A percentile compares a stretch with the other conserved stretches of the same genome.
These are phyloP conservation scores for Aureobasidium sp. DNA, from an alignment of 2,329 filamentous ascomycete species.

Conservation along the genomic window DNA sequence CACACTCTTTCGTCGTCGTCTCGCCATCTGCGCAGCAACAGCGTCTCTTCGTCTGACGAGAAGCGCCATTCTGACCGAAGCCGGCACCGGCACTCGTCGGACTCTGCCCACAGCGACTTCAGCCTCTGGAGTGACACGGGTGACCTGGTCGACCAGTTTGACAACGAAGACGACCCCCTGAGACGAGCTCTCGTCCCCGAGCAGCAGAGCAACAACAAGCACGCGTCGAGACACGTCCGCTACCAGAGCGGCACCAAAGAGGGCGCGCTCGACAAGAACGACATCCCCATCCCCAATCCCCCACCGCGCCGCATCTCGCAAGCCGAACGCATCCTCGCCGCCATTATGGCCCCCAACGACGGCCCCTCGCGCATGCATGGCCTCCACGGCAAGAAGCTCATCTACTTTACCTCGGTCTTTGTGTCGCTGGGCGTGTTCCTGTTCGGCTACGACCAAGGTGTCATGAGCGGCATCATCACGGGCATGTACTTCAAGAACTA, in stretches of 20 bases:
- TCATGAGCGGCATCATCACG: conserved; percentile 72
- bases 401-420: conserved; percentile 93
- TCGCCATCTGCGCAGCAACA: conserved; percentile 31
- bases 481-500: conserved; percentile 85
- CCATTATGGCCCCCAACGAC: conserved; percentile 78
- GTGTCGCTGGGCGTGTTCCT: conserved; percentile 80
- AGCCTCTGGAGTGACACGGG: conserved; percentile 90
- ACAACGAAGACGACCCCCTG: conserved; percentile 74
- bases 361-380: conserved; percentile 69
- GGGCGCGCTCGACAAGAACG: conserved; percentile 45
- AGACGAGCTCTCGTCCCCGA: conserved; percentile 42
- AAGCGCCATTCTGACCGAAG: conserved; percentile 42
- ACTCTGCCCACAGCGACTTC: conserved; percentile 59
- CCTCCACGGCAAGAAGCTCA: conserved; percentile 87
- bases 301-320: conserved; percentile 56
- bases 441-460: conserved; percentile 84
- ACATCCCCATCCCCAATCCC: conserved; percentile 72
- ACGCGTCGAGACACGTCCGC: conserved; percentile 62
- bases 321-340: conserved; percentile 63
- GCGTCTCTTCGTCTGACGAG: conserved; percentile 39
- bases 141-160: conserved; percentile 87
- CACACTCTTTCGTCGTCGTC: conserved; percentile 56
- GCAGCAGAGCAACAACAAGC: conserved; percentile 42
- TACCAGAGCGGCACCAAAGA: conserved; percentile 46
- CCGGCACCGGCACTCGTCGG: conserved; percentile 47